A percentile compares a stretch with the other conserved stretches of the same genome.
These are phyloP conservation scores for Elongisporangium anandrum DNA, from an alignment of 352 stramenopile genomes.

Conservation along the genomic window DNA sequence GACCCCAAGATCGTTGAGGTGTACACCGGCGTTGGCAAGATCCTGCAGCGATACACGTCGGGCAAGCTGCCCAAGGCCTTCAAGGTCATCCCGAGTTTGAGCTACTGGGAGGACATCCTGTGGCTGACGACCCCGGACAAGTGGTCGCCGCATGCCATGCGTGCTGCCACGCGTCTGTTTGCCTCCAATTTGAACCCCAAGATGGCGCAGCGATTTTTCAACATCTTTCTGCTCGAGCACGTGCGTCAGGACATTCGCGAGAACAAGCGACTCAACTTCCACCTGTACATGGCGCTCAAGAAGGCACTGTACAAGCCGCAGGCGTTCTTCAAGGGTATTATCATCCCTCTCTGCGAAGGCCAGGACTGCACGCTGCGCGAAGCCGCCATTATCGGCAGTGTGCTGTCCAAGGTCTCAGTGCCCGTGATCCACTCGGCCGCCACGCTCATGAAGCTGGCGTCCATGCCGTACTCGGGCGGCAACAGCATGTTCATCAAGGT, in stretches of 20 bases:
- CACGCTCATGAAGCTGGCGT: conserved; percentile 97
- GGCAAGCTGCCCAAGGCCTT: conserved; percentile 99
- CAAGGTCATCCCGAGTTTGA: conserved; percentile 99
- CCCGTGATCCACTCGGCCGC: conserved; percentile 98
- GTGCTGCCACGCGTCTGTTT: conserved; percentile 96
- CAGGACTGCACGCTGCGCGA: conserved; percentile 96
- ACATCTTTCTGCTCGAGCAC: conserved; percentile 96
- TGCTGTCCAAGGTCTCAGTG: conserved; percentile 98
- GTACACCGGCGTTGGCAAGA: conserved; percentile 98
- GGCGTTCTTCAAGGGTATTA: conserved; percentile 99
- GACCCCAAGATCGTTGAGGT: conserved; percentile 97
- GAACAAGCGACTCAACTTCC: conserved; percentile 99
- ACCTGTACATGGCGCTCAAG: conserved; percentile 99
- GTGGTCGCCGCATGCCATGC: conserved; percentile 99
- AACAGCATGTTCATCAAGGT: conserved; percentile 98
- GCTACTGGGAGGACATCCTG: conserved; percentile 98
- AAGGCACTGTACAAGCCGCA: conserved; percentile 99
- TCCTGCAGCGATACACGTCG: conserved; percentile 95
- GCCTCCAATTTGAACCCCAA: conserved; percentile 99
- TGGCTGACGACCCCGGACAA: conserved; percentile 97
- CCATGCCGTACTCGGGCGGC: conserved; percentile 95
- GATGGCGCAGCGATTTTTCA: conserved; percentile 99
- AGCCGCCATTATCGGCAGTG: conserved; percentile 96
- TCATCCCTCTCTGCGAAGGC: conserved; percentile 96
- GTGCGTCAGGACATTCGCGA: conserved; percentile 96